Percentiles rank a stretch among this genome's conserved stretches.
Evolutionary conservation across 2,329 filamentous ascomycete genomes (phyloP).

Genomic region (Alternaria atra): DNA sequence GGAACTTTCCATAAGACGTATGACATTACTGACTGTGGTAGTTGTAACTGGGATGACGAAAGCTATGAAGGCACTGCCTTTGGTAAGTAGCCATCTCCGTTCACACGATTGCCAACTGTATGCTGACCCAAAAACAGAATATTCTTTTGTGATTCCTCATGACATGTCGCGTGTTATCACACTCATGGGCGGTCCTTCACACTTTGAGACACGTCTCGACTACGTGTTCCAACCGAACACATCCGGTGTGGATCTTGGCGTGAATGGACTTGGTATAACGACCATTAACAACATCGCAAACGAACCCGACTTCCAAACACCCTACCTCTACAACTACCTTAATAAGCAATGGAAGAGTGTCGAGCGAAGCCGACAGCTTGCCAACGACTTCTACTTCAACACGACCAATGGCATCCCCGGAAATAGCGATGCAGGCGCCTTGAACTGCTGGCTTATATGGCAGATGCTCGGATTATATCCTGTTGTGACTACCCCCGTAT

Average conservation of each 20-base stretch:
- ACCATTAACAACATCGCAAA: conserved; percentile 52
- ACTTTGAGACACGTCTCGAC: conserved; percentile 54
- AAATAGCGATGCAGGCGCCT: conserved; percentile 58
- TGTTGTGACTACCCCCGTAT: conserved; percentile 58
- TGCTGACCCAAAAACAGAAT: conserved; percentile 39
- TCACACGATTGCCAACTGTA: not conserved
- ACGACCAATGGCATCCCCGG: conserved; percentile 54
- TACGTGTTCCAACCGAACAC: conserved; percentile 54
- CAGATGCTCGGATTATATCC: conserved; percentile 61
- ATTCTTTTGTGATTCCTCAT: conserved; percentile 56
- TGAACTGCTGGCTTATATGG: conserved; percentile 63
- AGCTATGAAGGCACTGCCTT: conserved; percentile 56
- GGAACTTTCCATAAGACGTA: conserved; percentile 51
- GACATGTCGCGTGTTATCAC: conserved; percentile 54
- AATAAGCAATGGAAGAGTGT: conserved; percentile 51
- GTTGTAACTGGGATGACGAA: conserved; percentile 54
- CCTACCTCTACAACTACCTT: conserved; percentile 55
- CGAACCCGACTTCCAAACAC: conserved; percentile 53
- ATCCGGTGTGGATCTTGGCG: conserved; percentile 48
- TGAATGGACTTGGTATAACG: conserved; percentile 47
- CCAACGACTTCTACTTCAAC: conserved; percentile 55
- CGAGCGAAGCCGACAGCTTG: conserved; percentile 42
- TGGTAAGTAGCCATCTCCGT: conserved; percentile 20
- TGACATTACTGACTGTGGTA: conserved; percentile 54
- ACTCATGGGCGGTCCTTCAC: conserved; percentile 53